phyloP scores from a whole-genome alignment of 805 yeast genomes.

The Yamadazyma takamatsuzukensis region DNA sequence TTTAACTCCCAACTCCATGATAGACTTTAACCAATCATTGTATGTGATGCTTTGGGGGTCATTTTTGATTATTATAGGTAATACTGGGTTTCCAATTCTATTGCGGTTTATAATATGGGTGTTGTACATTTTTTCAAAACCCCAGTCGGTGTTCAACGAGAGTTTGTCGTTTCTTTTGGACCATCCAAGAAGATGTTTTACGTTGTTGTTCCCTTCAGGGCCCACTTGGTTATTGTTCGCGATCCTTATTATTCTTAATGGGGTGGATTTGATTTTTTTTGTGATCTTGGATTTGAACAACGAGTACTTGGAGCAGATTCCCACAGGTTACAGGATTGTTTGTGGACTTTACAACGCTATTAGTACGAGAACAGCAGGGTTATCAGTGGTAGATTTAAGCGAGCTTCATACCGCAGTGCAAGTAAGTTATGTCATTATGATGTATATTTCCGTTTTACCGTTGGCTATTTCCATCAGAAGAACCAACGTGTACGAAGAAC shows the following conservation, averaged over 20 bases:
- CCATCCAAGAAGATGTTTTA: slow-evolving; percentile 96
- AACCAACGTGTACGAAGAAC: slow-evolving; percentile 97
- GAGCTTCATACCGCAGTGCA: slow-evolving; percentile 85
- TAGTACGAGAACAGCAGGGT: slow-evolving; percentile 93
- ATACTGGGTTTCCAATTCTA: slow-evolving; percentile 89
- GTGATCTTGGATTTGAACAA: slow-evolving; percentile 69
- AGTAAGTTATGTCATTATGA: slow-evolving; percentile 92
- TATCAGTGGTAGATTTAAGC: slow-evolving; percentile 67
- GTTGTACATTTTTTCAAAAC: slow-evolving; percentile 62
- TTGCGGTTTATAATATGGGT: slow-evolving; percentile 82
- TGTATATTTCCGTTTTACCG: slow-evolving; percentile 96
- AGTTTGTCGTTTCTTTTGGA: slow-evolving; percentile 83
- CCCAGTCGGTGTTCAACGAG: slow-evolving; percentile 62
- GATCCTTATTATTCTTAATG: slow-evolving; percentile 69
- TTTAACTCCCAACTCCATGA: slow-evolving; percentile 77
- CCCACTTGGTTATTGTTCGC: slow-evolving; percentile 94
- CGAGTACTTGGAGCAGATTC: slow-evolving; percentile 47
- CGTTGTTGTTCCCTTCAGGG: slow-evolving; percentile 82
- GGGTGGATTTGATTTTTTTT: slow-evolving; percentile 75
- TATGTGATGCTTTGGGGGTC: slow-evolving; percentile 62
- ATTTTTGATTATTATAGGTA: slow-evolving; percentile 83
- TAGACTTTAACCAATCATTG: slow-evolving; percentile 56
- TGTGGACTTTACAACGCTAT: slow-evolving; percentile 90
- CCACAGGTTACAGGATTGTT: slow-evolving; percentile 66
- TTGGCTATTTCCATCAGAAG: slow-evolving; percentile 94